Evolutionary conservation across 441 rosid species (phyloP).

Genomic region (Gossypium gossypioides): DNA sequence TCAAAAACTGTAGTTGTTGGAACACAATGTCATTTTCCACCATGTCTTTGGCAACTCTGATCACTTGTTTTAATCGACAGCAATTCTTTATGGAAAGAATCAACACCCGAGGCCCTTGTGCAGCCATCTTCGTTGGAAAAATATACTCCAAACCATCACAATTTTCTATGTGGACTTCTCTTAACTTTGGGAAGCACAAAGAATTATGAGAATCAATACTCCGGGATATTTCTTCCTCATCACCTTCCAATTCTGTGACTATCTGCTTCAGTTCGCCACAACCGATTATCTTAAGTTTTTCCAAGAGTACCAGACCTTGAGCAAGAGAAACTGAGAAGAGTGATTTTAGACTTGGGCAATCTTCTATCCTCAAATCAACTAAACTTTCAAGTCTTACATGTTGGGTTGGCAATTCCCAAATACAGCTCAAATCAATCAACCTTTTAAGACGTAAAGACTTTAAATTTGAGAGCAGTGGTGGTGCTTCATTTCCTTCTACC

Average conservation of each 20-base stretch:
- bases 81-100: neutral
- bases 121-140: neutral
- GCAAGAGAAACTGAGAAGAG: neutral
- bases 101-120: neutral
- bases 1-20: neutral
- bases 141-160: neutral
- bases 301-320: neutral
- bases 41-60: neutral
- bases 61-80: neutral
- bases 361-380: neutral
- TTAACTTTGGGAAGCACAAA: neutral
- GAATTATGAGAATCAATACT: neutral
- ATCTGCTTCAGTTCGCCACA: neutral
- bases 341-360: neutral
- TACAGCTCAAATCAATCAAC: neutral
- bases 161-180: rapidly evolving
- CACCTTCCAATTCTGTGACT: neutral
- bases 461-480: neutral
- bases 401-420: neutral
- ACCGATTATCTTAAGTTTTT: neutral
- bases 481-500: neutral
- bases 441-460: neutral
- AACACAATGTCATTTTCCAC: neutral
- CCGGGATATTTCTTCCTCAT: neutral
- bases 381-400: neutral